Evolutionary conservation across 768 basidiomycete genomes (phyloP), one percentile per base, ranked within the genome.

Genomic region (Rhodotorula toruloides): DNA sequence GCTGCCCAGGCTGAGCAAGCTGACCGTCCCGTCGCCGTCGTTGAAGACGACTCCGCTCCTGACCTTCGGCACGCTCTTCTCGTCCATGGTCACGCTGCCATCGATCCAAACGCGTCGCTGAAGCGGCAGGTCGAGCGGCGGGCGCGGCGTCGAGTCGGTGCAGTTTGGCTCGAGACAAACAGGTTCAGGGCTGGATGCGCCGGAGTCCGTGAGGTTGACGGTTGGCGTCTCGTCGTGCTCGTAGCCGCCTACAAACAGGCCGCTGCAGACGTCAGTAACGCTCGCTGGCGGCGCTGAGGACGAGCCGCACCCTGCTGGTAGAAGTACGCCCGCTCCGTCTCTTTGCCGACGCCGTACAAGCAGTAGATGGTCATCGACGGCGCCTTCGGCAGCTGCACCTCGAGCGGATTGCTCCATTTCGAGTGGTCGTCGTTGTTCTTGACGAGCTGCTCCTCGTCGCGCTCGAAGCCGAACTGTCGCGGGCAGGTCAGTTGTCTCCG

Each of bases 1-100:
- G n/a, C 89, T 85, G 22, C 92, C 94, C 58, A 92, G 81, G 71
- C 88, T 90, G 40, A 93, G 74, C 47, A 91, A 78, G 72, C 85
- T 85, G 31, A 92, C 91, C 4, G 96, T 97, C 19, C 96, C 94
- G 76, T 98, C 96, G 13, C 92, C 94, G 79, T 96, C 91, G 46
- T 91, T 90, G 77, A 93, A 85, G 71, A 88, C 89, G 58, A 97
- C 90, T 17, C 93, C 93, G 68, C 66, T 74, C n/a, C 68, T 39
- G 1, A 71, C 68, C 25, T 44, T 57, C 34, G 68, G 61, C 37
- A 56, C 63, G 25, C 65, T 60, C 39, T 67, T 27, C 31, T 72
- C 71, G 29, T 42, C 87, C 67, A 88, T 82, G 5, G 87, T 87
- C 68, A 90, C 87, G 19, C 86, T 84, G 2, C 84, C 81, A 78